phyloP scores from a whole-genome alignment of 306 rosid species.

The Delonix regia region DNA sequence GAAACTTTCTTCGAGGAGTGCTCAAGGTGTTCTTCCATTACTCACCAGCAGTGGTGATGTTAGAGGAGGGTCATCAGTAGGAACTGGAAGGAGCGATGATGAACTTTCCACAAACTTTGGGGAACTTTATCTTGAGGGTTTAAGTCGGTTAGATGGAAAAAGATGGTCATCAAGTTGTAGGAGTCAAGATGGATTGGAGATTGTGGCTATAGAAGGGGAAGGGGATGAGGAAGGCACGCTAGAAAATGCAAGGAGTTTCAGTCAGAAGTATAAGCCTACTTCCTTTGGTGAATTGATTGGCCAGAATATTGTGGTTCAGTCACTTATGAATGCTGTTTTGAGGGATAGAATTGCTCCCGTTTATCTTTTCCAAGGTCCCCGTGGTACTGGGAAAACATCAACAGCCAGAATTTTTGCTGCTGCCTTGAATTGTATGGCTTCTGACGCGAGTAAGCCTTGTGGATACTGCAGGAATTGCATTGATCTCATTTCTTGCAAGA shows the following conservation, averaged over 20 bases:
- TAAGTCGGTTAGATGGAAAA: conserved; percentile 94
- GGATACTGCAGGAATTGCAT: conserved; percentile 86
- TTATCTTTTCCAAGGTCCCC: conserved; percentile 97
- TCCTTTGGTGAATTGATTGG: conserved; percentile 87
- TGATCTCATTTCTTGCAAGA: conserved; percentile 74
- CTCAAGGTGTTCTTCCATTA: conserved; percentile 82
- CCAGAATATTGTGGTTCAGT: conserved; percentile 92
- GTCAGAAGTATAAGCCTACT: conserved; percentile 83
- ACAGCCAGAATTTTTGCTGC: conserved; percentile 91
- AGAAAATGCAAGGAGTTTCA: conserved; percentile 68
- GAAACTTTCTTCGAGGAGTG: conserved; percentile 62
- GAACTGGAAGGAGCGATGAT: conserved; percentile 89
- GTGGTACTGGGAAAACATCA: conserved; percentile 96
- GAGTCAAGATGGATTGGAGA: conserved; percentile 90
- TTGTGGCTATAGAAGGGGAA: conserved; percentile 73
- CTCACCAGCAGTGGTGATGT: conserved; percentile 66
- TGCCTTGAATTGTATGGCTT: conserved; percentile 79
- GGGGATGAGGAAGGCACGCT: conserved; percentile 79
- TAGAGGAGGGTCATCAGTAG: conserved; percentile 78
- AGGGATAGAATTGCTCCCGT: conserved; percentile 92
- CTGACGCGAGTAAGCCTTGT: conserved; percentile 83
- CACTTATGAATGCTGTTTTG: conserved; percentile 74
- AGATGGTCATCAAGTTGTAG: conserved; percentile 97
- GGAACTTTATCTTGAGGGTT: conserved; percentile 97
- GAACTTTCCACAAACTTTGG: conserved; percentile 89